Conservation (phyloP, 352 stramenopile genomes). For the Chrysophaeum taylorii region DNA sequence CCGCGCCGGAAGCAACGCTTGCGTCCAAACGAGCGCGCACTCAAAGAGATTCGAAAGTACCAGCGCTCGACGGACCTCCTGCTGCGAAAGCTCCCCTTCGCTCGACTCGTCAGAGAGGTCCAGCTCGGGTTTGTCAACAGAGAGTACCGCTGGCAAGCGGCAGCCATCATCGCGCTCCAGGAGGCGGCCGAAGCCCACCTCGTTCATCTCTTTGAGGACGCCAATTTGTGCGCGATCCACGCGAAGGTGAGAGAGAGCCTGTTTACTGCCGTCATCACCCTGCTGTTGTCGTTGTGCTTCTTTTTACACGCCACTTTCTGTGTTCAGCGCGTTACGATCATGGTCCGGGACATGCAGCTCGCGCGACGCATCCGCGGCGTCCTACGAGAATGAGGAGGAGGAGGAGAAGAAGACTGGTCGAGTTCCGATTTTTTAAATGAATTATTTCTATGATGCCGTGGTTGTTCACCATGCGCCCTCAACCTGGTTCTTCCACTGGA, state of each 20-base stretch:
- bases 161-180: slow-evolving; percentile 37
- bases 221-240: slow-evolving; percentile 83
- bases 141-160: slow-evolving; percentile 49
- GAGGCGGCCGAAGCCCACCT: slow-evolving; percentile 15
- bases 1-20: neutral
- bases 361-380: slow-evolving; percentile 38
- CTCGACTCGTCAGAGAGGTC: slow-evolving; percentile 62
- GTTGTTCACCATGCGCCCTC: too few relatives aligned
- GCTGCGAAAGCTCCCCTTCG: slow-evolving; percentile 89
- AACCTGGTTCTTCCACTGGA: too few relatives aligned
- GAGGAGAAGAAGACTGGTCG: too few relatives aligned
- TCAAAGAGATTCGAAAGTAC: slow-evolving; percentile 89
- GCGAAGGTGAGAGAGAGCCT: slow-evolving; percentile 49
- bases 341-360: slow-evolving; percentile 87
- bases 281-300: neutral
- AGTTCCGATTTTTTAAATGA: too few relatives aligned
- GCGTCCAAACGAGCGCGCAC: slow-evolving; percentile 52
- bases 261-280: slow-evolving; percentile 31
- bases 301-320: neutral
- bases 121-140: neutral
- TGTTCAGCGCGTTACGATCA: slow-evolving; percentile 65
- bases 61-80: slow-evolving; percentile 89
- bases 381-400: neutral
- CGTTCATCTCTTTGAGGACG: slow-evolving; percentile 63
- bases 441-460: too few relatives aligned